A percentile compares a stretch with the other conserved stretches of the same genome.
Conservation (phyloP, 2,329 filamentous ascomycete genomes). For the Penicillium sp. region DNA sequence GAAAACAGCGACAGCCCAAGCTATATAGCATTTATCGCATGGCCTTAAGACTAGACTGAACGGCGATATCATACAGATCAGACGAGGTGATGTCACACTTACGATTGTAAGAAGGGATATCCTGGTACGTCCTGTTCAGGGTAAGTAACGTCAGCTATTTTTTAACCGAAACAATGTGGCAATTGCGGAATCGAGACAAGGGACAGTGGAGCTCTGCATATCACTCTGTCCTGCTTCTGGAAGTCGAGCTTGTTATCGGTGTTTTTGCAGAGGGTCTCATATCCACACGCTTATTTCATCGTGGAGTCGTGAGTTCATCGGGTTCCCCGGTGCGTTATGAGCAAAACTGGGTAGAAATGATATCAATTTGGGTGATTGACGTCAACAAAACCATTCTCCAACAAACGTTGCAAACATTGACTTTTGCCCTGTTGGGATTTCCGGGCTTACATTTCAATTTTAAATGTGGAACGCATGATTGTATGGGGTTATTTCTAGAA, state of each 20-base stretch:
- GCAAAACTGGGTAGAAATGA: constrained; percentile 10
- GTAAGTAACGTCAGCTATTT: constrained; percentile 15
- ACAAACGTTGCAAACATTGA: constrained; percentile 13
- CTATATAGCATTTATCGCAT: constrained; percentile 23
- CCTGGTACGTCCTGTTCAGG: constrained; percentile 10
- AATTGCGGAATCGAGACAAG: constrained; percentile 8
- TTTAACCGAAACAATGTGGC: constrained; percentile 12
- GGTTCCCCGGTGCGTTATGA: background rate
- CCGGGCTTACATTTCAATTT: background rate
- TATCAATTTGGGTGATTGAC: constrained; percentile 14
- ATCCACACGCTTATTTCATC: constrained; percentile 16
- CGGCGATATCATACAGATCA: constrained; percentile 3
- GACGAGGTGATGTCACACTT: constrained; percentile 34
- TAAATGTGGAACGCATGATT: background rate
- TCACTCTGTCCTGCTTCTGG: constrained; percentile 7
- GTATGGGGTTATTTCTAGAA: too few relatives aligned
- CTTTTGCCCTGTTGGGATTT: background rate
- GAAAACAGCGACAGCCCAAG: background rate
- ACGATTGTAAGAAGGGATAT: constrained; percentile 17
- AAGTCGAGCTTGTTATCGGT: constrained; percentile 1
- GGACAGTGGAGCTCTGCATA: constrained; percentile 12
- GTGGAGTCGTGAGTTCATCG: constrained; percentile 13
- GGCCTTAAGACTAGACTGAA: background rate
- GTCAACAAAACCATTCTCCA: constrained; percentile 6
- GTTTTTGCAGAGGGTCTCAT: background rate